These are phyloP conservation scores for Aspergillus luchuensis DNA, from an alignment of 2,329 filamentous ascomycete genomes.

Conservation along the genomic window DNA sequence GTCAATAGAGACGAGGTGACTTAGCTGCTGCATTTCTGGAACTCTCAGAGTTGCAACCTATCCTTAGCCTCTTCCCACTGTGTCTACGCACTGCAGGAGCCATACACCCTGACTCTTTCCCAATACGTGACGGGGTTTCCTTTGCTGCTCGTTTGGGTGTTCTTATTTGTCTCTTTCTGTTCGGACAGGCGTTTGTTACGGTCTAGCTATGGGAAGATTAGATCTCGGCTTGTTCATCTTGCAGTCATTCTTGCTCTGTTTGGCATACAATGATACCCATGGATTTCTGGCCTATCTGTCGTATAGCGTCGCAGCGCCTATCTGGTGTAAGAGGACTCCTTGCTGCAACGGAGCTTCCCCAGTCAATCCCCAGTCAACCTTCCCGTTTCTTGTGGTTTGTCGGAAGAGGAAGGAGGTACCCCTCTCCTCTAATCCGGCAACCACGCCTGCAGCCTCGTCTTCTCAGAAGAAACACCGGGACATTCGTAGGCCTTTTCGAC, in stretches of 20 bases:
- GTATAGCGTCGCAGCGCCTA: background rate
- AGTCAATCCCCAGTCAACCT: background rate
- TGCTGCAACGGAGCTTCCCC: background rate
- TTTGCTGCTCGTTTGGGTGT: background rate
- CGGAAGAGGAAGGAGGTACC: background rate
- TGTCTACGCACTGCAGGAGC: background rate
- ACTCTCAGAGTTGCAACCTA: background rate
- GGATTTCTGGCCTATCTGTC: conserved; percentile 7
- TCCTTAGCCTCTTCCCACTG: background rate
- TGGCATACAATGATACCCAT: conserved; percentile 28
- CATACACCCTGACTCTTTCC: background rate
- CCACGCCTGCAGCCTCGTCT: background rate
- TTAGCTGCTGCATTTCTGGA: background rate
- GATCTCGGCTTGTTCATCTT: background rate
- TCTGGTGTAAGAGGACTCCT: background rate
- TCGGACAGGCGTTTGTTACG: conserved; percentile 5
- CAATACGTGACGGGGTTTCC: background rate
- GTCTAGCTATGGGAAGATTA: background rate
- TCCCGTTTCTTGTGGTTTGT: background rate
- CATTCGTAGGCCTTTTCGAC: background rate
- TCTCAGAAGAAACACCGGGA: background rate
- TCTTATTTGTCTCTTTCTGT: background rate
- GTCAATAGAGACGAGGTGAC: conserved; percentile 27
- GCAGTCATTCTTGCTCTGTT: conserved; percentile 15
- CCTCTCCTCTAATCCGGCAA: background rate